These are phyloP conservation scores for Astraeus odoratus DNA, from an alignment of 768 basidiomycete species.

Conservation along the genomic window DNA sequence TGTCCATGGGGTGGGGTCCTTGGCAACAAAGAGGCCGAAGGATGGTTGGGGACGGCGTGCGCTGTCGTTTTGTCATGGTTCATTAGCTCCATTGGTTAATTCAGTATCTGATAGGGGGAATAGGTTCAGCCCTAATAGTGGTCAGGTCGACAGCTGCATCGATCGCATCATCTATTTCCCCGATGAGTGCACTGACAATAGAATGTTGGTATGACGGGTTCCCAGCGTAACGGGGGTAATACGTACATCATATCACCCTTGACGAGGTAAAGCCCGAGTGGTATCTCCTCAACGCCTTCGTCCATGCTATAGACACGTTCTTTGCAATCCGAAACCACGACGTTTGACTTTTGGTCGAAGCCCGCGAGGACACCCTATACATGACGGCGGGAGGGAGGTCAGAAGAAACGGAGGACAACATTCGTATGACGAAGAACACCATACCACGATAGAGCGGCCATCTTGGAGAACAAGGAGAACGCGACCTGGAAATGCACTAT, in stretches of 20 bases:
- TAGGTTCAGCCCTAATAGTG: constrained; percentile 80
- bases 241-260: constrained; percentile 98
- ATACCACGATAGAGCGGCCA: constrained; percentile 87
- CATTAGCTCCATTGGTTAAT: background rate
- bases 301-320: constrained; percentile 91
- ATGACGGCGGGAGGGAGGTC: constrained; percentile 2
- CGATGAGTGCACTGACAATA: constrained; percentile 57
- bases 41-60: background rate
- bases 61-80: background rate
- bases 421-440: too few relatives aligned
- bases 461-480: constrained; percentile 95
- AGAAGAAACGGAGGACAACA: background rate
- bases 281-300: constrained; percentile 90
- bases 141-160: constrained; percentile 72
- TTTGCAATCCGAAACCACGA: constrained; percentile 89
- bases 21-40: background rate
- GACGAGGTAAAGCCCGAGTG: constrained; percentile 92
- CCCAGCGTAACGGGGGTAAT: background rate
- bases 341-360: constrained; percentile 92
- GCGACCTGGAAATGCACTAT: constrained; percentile 67
- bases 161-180: constrained; percentile 77
- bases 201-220: background rate
- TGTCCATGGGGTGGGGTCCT: background rate
- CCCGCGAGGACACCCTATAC: constrained; percentile 82
- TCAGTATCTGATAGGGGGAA: constrained; percentile 75